phyloP scores from a whole-genome alignment of 2,329 filamentous ascomycete genomes.

The Trichoderma brevicompactum region DNA sequence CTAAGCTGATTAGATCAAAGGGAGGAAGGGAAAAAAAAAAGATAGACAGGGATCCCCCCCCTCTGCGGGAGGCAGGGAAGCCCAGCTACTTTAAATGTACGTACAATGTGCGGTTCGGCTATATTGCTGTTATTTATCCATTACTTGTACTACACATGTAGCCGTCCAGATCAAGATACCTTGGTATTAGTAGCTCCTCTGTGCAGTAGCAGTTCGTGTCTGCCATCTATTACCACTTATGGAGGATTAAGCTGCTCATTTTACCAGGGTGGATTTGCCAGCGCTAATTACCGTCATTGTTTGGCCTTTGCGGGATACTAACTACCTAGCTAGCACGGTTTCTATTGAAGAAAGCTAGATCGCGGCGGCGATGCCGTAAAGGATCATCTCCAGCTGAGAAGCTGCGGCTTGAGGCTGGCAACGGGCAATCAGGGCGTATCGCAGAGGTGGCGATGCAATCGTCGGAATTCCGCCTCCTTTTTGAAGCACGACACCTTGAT shows the following conservation, averaged over 20 bases:
- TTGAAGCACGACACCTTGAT: constrained; percentile 1
- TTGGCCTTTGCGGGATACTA: too few relatives aligned
- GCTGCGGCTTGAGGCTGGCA: not conserved
- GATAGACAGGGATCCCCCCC: constrained; percentile 2
- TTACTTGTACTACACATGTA: too few relatives aligned
- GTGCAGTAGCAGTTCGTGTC: too few relatives aligned
- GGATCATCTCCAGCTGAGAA: not conserved
- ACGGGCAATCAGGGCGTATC: not conserved
- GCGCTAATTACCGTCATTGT: too few relatives aligned
- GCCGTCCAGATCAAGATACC: too few relatives aligned
- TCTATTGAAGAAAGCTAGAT: not conserved
- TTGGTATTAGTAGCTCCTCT: too few relatives aligned
- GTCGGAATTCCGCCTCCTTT: not conserved
- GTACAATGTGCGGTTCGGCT: not conserved
- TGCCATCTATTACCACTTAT: too few relatives aligned
- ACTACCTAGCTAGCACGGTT: too few relatives aligned
- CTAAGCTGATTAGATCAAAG: constrained; percentile 1
- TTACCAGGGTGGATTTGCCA: too few relatives aligned
- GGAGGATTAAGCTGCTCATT: too few relatives aligned
- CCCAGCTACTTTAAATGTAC: not conserved
- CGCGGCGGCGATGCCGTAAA: not conserved
- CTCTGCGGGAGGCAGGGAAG: not conserved
- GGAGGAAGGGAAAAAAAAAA: not conserved
- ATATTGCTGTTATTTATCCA: too few relatives aligned
- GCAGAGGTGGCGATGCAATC: constrained; percentile 1